phyloP scores from a whole-genome alignment of 345 rosid genomes.

The Murraya koenigii region DNA sequence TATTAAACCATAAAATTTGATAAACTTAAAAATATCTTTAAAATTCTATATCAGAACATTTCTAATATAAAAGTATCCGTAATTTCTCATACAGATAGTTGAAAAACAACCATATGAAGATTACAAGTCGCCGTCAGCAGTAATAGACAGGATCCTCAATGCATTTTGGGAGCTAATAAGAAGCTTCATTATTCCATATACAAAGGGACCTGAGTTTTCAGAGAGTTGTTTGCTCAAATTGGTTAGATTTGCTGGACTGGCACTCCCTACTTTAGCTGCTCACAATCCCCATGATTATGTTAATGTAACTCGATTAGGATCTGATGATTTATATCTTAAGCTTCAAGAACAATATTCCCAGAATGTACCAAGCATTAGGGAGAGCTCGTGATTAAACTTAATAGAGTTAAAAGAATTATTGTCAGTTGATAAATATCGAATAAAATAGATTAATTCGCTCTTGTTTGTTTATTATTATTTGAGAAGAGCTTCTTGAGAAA shows the following conservation, averaged over 20 bases:
- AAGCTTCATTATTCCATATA: slow-evolving; percentile 29
- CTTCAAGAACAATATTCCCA: not conserved
- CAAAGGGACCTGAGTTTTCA: slow-evolving; percentile 34
- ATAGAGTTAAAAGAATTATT: not conserved
- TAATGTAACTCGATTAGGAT: slow-evolving; percentile 35
- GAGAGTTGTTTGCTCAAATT: slow-evolving; percentile 35
- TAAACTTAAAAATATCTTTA: no score
- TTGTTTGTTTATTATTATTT: not conserved
- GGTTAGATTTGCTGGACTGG: slow-evolving; percentile 27
- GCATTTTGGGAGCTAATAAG: slow-evolving; percentile 48
- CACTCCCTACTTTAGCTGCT: slow-evolving; percentile 35
- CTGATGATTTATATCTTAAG: not conserved
- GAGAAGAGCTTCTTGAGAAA: not conserved
- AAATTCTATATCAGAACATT: no score
- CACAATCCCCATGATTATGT: slow-evolving; percentile 40
- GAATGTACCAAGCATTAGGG: not conserved
- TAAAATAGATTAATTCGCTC: not conserved
- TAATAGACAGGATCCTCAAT: slow-evolving; percentile 25
- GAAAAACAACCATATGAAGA: slow-evolving; percentile 40
- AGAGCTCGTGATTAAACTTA: not conserved
- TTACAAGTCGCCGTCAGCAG: slow-evolving; percentile 23
- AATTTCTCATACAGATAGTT: slow-evolving; percentile 21
- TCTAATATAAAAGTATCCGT: no score
- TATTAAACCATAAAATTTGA: no score
- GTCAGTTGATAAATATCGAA: not conserved